A percentile compares a stretch with the other conserved stretches of the same genome.
phyloP scores from a whole-genome alignment of 352 stramenopile genomes.

The Nothophytophthora sp. region DNA sequence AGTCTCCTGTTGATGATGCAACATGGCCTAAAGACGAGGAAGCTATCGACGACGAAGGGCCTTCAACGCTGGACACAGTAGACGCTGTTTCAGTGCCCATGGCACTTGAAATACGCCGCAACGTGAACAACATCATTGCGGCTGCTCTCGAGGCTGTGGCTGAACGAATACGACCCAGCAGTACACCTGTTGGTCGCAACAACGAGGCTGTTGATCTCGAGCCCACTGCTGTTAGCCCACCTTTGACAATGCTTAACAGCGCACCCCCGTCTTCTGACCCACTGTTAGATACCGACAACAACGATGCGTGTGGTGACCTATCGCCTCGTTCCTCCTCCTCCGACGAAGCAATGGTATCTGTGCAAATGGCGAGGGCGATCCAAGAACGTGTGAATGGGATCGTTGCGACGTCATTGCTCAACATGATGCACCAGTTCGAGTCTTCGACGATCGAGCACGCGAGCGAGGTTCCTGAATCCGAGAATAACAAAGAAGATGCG shows the following conservation, averaged over 20 bases:
- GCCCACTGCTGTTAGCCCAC: not conserved
- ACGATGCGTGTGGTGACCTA: conserved; percentile 7
- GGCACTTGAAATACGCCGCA: conserved; percentile 14
- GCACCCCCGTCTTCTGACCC: not conserved
- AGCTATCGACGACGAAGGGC: not conserved
- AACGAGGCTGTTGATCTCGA: not conserved
- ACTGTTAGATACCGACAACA: conserved; percentile 7
- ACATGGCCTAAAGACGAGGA: not conserved
- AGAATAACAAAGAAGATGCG: conserved; percentile 1
- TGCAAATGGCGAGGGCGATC: conserved; percentile 43
- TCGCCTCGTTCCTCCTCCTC: conserved; percentile 1
- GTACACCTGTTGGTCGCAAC: not conserved
- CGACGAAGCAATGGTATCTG: conserved; percentile 20
- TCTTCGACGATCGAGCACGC: not conserved
- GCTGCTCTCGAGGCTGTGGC: conserved; percentile 23
- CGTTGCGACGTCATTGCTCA: conserved; percentile 37
- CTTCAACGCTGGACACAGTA: not conserved
- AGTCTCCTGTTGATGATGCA: not conserved
- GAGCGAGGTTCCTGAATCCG: conserved; percentile 1
- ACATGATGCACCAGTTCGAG: conserved; percentile 18
- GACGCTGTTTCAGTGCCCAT: conserved; percentile 4
- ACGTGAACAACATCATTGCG: conserved; percentile 28
- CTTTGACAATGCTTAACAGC: not conserved
- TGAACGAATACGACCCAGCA: conserved; percentile 13
- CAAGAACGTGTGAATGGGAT: conserved; percentile 35